A percentile compares a stretch with the other conserved stretches of the same genome.
Conservation (phyloP, 2,329 filamentous ascomycete genomes). For the Cercospora sp. region DNA sequence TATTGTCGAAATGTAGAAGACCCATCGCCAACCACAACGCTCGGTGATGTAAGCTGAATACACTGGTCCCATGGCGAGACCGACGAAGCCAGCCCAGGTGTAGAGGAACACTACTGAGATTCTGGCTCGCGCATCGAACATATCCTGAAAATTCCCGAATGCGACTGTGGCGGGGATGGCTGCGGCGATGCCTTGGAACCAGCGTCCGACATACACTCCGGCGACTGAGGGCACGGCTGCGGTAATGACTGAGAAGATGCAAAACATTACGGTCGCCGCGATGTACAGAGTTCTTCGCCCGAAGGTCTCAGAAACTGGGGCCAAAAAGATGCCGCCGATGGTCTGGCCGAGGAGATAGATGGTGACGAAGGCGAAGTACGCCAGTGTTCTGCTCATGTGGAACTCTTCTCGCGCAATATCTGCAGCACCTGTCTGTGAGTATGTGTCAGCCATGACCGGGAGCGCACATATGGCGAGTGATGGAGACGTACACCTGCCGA, state of each 20-base stretch:
- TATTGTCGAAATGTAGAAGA: slow-evolving; percentile 47
- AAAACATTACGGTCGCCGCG: slow-evolving; percentile 30
- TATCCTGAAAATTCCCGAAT: slow-evolving; percentile 52
- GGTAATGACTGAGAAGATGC: slow-evolving; percentile 40
- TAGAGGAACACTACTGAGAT: slow-evolving; percentile 46
- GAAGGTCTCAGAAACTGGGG: slow-evolving; percentile 43
- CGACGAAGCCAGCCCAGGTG: slow-evolving; percentile 46
- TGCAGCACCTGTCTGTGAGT: slow-evolving; percentile 21
- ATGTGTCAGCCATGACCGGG: neutral
- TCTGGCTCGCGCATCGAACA: slow-evolving; percentile 45
- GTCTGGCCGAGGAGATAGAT: slow-evolving; percentile 40
- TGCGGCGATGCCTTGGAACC: slow-evolving; percentile 48
- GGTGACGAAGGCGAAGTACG: slow-evolving; percentile 25
- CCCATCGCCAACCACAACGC: slow-evolving; percentile 44
- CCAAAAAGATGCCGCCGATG: slow-evolving; percentile 41
- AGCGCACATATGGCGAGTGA: too few relatives aligned
- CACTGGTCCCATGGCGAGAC: slow-evolving; percentile 48
- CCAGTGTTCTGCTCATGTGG: slow-evolving; percentile 20
- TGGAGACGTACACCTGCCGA: slow-evolving; percentile 19
- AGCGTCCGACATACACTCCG: slow-evolving; percentile 44
- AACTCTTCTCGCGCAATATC: slow-evolving; percentile 21
- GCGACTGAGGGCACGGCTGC: slow-evolving; percentile 37
- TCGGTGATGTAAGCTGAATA: slow-evolving; percentile 46
- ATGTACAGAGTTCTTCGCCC: slow-evolving; percentile 41
- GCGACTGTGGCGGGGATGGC: slow-evolving; percentile 51